These are phyloP conservation scores for Saccharomycopsis sp. DNA, from an alignment of 805 yeast genomes.

Conservation along the genomic window DNA sequence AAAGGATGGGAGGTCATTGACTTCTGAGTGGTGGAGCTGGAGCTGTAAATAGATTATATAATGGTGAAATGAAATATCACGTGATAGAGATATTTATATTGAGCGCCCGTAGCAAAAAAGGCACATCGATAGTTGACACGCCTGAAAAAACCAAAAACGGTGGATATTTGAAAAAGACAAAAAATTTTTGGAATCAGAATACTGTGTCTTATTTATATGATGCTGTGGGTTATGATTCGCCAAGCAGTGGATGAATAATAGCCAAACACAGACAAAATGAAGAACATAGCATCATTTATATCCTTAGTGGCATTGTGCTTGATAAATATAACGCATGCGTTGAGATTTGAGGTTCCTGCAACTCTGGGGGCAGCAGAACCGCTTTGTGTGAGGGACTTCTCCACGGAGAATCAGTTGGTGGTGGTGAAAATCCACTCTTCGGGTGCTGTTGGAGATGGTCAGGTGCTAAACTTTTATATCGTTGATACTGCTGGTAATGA, in stretches of 20 bases:
- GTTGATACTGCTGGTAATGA: conserved; percentile 82
- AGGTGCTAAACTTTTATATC: conserved; percentile 58
- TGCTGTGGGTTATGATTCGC: no score
- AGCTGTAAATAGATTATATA: no score
- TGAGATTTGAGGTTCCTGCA: conserved; percentile 21
- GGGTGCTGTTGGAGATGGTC: conserved; percentile 85
- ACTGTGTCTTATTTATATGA: not conserved
- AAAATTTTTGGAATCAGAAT: not conserved
- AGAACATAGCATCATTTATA: not conserved
- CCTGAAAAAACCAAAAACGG: not conserved
- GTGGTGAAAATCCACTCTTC: conserved; percentile 73
- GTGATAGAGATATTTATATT: no score
- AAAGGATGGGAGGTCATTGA: conserved; percentile 16
- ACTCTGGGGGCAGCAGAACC: conserved; percentile 31
- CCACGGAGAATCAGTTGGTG: conserved; percentile 74
- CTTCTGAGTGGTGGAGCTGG: conserved; percentile 9
- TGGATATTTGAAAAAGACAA: not conserved
- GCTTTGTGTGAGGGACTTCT: conserved; percentile 89
- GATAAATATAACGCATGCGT: conserved; percentile 7
- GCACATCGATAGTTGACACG: not conserved
- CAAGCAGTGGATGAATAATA: no score
- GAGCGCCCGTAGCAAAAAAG: not conserved
- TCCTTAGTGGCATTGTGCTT: conserved; percentile 3
- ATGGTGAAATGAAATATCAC: no score
- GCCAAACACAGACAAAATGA: not conserved